A percentile compares a stretch with the other conserved stretches of the same genome.
phyloP scores from a whole-genome alignment of 345 rosid species.

The Mangifera indica region DNA sequence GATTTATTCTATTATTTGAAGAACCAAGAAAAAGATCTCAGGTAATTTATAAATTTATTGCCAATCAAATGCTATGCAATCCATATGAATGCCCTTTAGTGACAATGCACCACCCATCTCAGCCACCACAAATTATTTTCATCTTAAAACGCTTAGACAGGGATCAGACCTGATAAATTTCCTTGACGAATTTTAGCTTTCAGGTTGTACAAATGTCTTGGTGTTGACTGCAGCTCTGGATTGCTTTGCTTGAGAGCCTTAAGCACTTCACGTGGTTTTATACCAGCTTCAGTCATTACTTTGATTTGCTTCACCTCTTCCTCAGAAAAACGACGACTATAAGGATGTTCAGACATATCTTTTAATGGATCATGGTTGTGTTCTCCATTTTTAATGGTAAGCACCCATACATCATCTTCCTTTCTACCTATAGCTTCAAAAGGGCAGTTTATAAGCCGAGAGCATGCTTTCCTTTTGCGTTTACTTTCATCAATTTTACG shows the following conservation, averaged over 20 bases:
- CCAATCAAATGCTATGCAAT: conserved; percentile 9
- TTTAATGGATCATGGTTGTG: conserved; percentile 48
- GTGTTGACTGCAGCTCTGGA: conserved; percentile 48
- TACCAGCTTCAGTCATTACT: conserved; percentile 47
- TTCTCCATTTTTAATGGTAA: conserved; percentile 34
- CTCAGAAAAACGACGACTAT: conserved; percentile 47
- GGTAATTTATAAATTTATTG: conserved; percentile 2
- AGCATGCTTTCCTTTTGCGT: conserved; percentile 47
- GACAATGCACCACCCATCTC: conserved; percentile 4
- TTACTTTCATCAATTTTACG: conserved; percentile 48
- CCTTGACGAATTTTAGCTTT: conserved; percentile 54
- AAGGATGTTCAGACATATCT: conserved; percentile 54
- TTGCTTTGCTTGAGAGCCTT: conserved; percentile 44
- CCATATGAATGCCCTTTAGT: conserved; percentile 4
- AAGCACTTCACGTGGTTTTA: conserved; percentile 49
- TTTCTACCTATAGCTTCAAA: conserved; percentile 47
- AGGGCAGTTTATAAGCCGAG: conserved; percentile 48
- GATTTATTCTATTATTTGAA: background rate
- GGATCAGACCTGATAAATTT: conserved; percentile 31
- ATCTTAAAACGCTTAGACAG: background rate
- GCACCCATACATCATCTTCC: conserved; percentile 44
- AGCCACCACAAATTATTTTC: background rate
- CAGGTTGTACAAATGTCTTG: conserved; percentile 50
- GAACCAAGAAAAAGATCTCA: background rate
- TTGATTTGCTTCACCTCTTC: conserved; percentile 46